A percentile compares a stretch with the other conserved stretches of the same genome.
Evolutionary conservation across 805 yeast genomes (phyloP).

Genomic region (Yarrowia sp.): DNA sequence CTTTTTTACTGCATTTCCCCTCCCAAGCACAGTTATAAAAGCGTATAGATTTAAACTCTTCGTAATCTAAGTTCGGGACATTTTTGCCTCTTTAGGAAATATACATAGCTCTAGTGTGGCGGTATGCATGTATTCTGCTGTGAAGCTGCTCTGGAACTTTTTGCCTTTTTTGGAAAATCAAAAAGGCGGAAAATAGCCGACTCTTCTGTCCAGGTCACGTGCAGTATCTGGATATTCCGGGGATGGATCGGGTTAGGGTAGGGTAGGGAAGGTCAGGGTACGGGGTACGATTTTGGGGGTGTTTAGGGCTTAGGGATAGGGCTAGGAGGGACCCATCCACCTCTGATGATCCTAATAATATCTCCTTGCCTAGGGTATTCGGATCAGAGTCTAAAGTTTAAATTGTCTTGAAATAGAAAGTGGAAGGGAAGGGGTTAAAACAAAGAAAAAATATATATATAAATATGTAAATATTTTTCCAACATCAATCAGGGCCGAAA

Average conservation of each 20-base stretch:
- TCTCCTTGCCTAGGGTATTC: not conserved
- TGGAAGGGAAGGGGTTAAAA: not conserved
- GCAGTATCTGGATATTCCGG: not conserved
- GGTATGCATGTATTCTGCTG: not conserved
- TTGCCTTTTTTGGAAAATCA: not conserved
- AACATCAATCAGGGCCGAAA: too few relatives aligned
- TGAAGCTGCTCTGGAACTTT: conserved; percentile 5
- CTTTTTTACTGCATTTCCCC: not conserved
- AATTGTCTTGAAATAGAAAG: not conserved
- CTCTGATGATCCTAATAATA: not conserved
- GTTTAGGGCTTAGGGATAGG: not conserved
- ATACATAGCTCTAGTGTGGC: not conserved
- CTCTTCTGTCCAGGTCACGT: too few relatives aligned
- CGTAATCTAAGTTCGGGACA: not conserved
- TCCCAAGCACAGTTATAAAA: not conserved
- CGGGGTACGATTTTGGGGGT: not conserved
- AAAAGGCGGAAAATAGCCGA: not conserved
- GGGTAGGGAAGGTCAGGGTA: not conserved
- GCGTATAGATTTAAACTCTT: not conserved
- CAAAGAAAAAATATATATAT: too few relatives aligned
- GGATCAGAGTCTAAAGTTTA: conserved; percentile 11
- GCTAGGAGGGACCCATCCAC: too few relatives aligned
- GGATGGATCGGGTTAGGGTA: not conserved
- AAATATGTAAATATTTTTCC: too few relatives aligned
- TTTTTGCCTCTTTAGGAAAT: not conserved